Evolutionary conservation across 2,329 filamentous ascomycete species (phyloP), one percentile per base, ranked within the genome.

Genomic region (Aspergillus tanneri): DNA sequence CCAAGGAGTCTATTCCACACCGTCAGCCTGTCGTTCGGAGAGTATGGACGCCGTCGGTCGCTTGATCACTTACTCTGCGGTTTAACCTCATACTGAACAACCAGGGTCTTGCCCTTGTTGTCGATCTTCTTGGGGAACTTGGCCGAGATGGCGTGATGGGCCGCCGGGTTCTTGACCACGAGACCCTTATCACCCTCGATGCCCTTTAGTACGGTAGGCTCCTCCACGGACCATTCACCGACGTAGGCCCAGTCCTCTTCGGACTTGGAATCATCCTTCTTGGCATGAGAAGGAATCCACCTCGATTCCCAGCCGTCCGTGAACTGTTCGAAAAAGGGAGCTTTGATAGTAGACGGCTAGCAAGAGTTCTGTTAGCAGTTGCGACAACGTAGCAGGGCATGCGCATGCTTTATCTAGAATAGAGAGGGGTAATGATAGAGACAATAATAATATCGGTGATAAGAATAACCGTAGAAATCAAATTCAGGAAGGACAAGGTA

Each of bases 41-140:
- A 24, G 41, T 9, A 44, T 19, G 11, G 18, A 18, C 34, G 16
- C 32, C 11, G n/a, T 24, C 4, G 22, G 7, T n/a, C n/a, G n/a
- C n/a, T n/a, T n/a, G n/a, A 35, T 32, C 22, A 80, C 87, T 75
- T 81, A 95, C 89, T 90, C 78, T 99, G 93, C 58, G 96, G 88
- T 84, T 99, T 99, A 70, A 97, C 93, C 74, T 99, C 93, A 71
- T 99, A 99, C 77, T 99, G 93, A 45, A 99, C 90, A 61, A 99
- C 93, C 43, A 99, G 83, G 51, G 90, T 88, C 81, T 99, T 95
- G 77, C 82, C 90, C 84, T 92, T 97, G 83, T 95, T 93, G 76
- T 96, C 87, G 67, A 99, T 88, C 76, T 88, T 87, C 81, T 95
- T 90, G 71, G 88, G 85, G 79, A 99, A 97, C 77, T 97, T 97